A percentile compares a stretch with the other conserved stretches of the same genome.
Conservation (phyloP, 495 filamentous ascomycete genomes). For the Aspergillus sparsus region DNA sequence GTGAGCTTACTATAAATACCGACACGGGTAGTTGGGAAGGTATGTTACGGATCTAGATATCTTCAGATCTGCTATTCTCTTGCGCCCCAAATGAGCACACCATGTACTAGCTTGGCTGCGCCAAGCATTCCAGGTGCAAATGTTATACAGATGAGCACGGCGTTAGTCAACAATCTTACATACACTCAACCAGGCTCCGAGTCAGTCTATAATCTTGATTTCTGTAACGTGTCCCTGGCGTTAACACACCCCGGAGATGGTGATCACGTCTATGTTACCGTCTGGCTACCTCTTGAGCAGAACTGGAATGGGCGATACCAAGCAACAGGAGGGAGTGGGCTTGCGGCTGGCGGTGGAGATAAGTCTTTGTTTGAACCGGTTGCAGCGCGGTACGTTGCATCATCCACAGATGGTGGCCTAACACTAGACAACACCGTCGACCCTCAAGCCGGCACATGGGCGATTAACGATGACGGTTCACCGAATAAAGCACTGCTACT, state of each 20-base stretch:
- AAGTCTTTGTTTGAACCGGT: neutral
- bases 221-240: conserved; percentile 14
- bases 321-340: conserved; percentile 19
- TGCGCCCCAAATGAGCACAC: too few species aligned
- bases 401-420: conserved; percentile 20
- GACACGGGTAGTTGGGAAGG: too few species aligned
- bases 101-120: neutral
- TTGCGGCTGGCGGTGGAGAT: conserved; percentile 15
- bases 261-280: conserved; percentile 8
- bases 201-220: neutral
- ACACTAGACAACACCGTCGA: conserved; percentile 15
- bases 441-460: conserved; percentile 16
- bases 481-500: neutral
- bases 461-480: conserved; percentile 2
- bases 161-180: neutral
- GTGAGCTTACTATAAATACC: too few species aligned
- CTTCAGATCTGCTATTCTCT: too few species aligned
- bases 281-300: conserved; percentile 11
- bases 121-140: neutral
- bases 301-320: conserved; percentile 17
- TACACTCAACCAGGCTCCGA: neutral
- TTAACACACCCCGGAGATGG: conserved; percentile 13
- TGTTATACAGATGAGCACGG: neutral
- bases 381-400: conserved; percentile 3
- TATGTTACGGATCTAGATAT: too few species aligned